These are phyloP conservation scores for Senna tora DNA, from an alignment of 306 rosid species.

Conservation along the genomic window DNA sequence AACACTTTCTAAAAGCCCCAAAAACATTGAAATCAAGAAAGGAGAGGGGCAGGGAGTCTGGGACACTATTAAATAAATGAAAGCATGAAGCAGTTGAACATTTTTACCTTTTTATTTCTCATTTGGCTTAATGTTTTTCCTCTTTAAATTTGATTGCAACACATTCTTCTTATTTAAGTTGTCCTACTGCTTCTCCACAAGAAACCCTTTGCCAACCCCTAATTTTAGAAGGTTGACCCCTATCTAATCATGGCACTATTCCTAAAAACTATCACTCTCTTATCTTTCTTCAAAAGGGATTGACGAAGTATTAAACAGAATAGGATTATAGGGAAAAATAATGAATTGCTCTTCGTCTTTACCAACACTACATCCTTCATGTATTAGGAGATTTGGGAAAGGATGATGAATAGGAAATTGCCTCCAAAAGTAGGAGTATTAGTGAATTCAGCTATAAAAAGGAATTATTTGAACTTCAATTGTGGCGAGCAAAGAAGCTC, in stretches of 20 bases:
- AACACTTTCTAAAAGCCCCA: slow-evolving; percentile 9
- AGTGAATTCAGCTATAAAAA: slow-evolving; percentile 7
- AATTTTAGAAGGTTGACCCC: slow-evolving; percentile 14
- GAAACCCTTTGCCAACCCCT: neutral
- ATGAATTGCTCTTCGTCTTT: neutral
- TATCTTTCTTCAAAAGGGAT: slow-evolving; percentile 1
- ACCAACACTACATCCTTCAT: neutral
- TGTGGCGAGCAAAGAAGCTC: neutral
- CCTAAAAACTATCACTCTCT: slow-evolving; percentile 21
- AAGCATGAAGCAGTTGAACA: slow-evolving; percentile 16
- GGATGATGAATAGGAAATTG: neutral
- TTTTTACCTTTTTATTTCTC: slow-evolving; percentile 19
- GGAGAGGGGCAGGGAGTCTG: neutral
- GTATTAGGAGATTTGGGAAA: neutral
- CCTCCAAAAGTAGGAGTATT: slow-evolving; percentile 17
- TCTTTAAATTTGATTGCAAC: neutral
- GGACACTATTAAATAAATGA: neutral
- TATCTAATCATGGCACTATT: neutral
- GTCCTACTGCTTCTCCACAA: slow-evolving; percentile 5
- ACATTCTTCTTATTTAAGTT: neutral
- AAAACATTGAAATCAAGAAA: neutral
- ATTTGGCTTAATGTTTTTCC: neutral
- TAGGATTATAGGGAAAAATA: neutral
- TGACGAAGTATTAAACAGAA: neutral
- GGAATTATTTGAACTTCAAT: slow-evolving; percentile 25